Evolutionary conservation across 495 filamentous ascomycete species (phyloP), one percentile per base, ranked within the genome.

Genomic region (Aspergillus affinis): DNA sequence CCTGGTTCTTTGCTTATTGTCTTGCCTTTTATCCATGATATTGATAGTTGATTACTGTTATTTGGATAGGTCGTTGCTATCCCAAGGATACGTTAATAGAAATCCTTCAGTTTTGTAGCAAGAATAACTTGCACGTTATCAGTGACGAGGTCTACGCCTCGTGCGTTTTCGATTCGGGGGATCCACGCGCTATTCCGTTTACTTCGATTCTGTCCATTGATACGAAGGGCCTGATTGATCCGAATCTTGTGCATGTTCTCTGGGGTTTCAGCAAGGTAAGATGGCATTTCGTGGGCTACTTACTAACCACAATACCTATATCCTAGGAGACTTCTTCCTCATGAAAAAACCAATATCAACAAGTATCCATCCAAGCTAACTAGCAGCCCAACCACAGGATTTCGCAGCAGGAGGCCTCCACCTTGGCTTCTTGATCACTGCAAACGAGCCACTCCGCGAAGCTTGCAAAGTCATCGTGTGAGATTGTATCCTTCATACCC

Each of bases 61-160:
- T 17, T 10, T 15, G 26, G 19, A 15, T 9, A 58, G 81, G 84
- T 58, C 72, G 71, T 54, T 87, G 83, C 62, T 87, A 86, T 60
- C 68, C 82, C 0, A 65, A 55, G 12, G 75, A 82, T 19, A 78
- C 77, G 0, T 66, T 87, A 1, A 59, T 71, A 20, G 79, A 66
- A 21, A 75, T 84, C 36, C 71, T 84, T 65, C 69, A 67, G 6
- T 74, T 87, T 49, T 88, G 85, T 55, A 67, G 78, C 9, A 73
- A 76, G 45, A 69, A 85, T 55, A 63, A 67, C 19, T 75, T 88
- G 13, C 86, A 88, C 64, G 65, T 88, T 6, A 80, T 88, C 44
- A 80, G 78, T 50, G 85, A 88, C 59, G 86, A 88, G 62, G 75
- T 88, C 6, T 87, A 87, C 65, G 85, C 82, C 5, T 70, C 82